Percentiles rank a stretch among this genome's conserved stretches.
These are phyloP conservation scores for Sporothrix variecibatus DNA, from an alignment of 2,329 filamentous ascomycete species.

Conservation along the genomic window DNA sequence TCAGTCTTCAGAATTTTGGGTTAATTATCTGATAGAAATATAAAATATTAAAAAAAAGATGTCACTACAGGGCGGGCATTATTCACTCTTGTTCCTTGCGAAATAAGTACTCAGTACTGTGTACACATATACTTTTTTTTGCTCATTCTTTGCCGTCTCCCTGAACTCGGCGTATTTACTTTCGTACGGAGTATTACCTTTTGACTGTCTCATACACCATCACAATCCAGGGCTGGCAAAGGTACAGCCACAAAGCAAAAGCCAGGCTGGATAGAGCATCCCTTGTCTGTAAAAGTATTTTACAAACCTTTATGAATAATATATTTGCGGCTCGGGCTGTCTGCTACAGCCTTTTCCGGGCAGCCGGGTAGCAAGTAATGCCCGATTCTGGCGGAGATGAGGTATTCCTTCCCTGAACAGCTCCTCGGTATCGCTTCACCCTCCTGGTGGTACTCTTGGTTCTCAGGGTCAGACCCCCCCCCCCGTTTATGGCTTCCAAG, in stretches of 20 bases:
- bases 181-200: constrained; percentile 2
- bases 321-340: neutral
- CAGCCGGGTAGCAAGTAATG: neutral
- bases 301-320: neutral
- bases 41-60: no score
- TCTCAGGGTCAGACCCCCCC: neutral
- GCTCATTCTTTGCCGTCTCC: neutral
- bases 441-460: neutral
- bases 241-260: neutral
- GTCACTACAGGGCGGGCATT: neutral
- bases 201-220: neutral
- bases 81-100: neutral
- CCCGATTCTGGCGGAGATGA: no score
- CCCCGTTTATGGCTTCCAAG: neutral
- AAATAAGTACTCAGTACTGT: no score
- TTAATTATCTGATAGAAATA: no score
- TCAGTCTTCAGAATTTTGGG: neutral
- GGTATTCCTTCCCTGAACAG: neutral
- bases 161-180: neutral
- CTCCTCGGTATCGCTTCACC: neutral
- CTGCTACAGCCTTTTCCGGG: neutral
- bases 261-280: neutral
- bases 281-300: neutral
- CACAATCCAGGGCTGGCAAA: neutral
- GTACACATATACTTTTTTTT: neutral